Evolutionary conservation across 2,329 filamentous ascomycete genomes (phyloP).

Genomic region (Ramichloridium luteum): DNA sequence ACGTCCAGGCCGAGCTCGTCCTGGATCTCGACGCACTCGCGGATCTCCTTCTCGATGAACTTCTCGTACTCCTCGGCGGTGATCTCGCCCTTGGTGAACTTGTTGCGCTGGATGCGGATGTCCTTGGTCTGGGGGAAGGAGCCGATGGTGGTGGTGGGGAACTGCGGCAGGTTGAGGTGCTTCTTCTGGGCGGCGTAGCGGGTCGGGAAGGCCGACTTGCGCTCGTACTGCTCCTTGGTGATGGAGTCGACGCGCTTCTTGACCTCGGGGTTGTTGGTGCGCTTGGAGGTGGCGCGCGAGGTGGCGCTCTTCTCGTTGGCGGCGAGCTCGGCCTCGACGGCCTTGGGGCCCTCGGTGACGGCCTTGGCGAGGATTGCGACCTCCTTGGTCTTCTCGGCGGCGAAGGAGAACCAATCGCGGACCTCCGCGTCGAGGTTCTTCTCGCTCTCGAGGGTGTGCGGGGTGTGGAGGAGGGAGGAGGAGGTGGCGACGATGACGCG

Average conservation of each 20-base stretch:
- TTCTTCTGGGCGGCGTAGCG: constrained; percentile 83
- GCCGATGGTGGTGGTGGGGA: constrained; percentile 98
- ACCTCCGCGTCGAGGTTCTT: constrained; percentile 95
- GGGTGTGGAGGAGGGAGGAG: constrained; percentile 94
- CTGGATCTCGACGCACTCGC: constrained; percentile 89
- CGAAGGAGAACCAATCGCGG: constrained; percentile 97
- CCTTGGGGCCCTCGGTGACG: constrained; percentile 78
- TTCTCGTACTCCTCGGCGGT: constrained; percentile 84
- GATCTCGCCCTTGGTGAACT: constrained; percentile 98
- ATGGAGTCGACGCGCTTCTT: constrained; percentile 92
- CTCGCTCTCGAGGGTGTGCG: constrained; percentile 95
- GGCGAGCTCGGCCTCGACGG: constrained; percentile 80
- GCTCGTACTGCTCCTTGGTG: constrained; percentile 74
- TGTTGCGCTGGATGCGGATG: constrained; percentile 92
- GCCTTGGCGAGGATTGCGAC: constrained; percentile 92
- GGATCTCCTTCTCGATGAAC: constrained; percentile 99
- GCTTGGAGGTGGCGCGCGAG: constrained; percentile 78
- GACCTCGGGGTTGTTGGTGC: constrained; percentile 94
- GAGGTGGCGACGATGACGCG: constrained; percentile 95
- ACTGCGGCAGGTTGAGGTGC: constrained; percentile 84
- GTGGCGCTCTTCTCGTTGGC: constrained; percentile 93
- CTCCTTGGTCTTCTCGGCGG: constrained; percentile 84
- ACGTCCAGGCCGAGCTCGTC: constrained; percentile 96
- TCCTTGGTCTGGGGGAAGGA: constrained; percentile 99
- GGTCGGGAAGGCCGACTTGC: constrained; percentile 74